Percentiles rank a stretch among this genome's conserved stretches.
phyloP scores from a whole-genome alignment of 768 basidiomycete genomes.

The Mycena epipterygia region DNA sequence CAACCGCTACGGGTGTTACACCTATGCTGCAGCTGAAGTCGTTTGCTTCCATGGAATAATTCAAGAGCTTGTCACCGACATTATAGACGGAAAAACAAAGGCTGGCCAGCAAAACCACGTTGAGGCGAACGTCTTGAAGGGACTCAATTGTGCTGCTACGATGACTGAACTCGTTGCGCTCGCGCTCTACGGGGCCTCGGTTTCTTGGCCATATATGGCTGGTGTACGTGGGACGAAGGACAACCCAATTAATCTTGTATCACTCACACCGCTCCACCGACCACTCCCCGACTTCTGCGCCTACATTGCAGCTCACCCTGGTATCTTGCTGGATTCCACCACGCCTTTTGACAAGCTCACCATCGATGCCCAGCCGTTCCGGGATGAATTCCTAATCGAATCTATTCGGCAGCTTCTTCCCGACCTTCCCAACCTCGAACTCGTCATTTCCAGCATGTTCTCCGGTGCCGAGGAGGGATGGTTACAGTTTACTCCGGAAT shows the following conservation, averaged over 20 bases:
- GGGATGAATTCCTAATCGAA: background rate
- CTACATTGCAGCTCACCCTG: background rate
- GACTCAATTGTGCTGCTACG: too few species aligned
- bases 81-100: constrained; percentile 35
- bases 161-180: too few species aligned
- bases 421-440: background rate
- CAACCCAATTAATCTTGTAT: background rate
- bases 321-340: background rate
- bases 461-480: background rate
- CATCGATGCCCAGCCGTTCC: background rate
- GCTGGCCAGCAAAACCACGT: constrained; percentile 36
- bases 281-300: constrained; percentile 2
- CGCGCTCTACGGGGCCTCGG: too few species aligned
- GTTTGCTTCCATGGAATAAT: background rate
- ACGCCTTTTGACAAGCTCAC: background rate
- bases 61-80: constrained; percentile 29
- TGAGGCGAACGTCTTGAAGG: constrained; percentile 36
- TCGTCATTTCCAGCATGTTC: too few species aligned
- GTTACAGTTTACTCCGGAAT: constrained; percentile 13
- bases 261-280: constrained; percentile 1
- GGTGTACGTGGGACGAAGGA: too few species aligned
- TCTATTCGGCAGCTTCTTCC: background rate
- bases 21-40: too few species aligned
- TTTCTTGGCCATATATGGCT: too few species aligned
- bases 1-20: background rate